Conservation (phyloP, 257 asterid genomes). For the Asclepias syriaca region DNA sequence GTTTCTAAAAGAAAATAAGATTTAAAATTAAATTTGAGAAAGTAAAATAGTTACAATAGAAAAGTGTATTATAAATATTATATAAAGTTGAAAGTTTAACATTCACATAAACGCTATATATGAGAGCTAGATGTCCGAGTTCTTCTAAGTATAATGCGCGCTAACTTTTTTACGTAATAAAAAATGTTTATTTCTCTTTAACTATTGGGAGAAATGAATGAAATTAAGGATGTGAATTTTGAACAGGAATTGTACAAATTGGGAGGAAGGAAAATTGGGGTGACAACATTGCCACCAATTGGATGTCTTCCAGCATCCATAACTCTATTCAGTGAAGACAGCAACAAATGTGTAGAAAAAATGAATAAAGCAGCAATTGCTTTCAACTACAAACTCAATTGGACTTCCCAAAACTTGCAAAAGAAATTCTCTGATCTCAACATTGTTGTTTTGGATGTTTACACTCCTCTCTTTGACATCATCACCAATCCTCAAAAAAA, state of each 20-base stretch:
- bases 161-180: too few species aligned
- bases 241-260: conserved; percentile 37
- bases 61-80: too few species aligned
- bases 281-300: conserved; percentile 78
- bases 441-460: conserved; percentile 66
- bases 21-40: too few species aligned
- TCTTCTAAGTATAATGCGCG: too few species aligned
- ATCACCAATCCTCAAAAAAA: conserved; percentile 58
- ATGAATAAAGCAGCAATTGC: conserved; percentile 58
- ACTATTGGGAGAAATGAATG: too few species aligned
- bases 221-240: not conserved
- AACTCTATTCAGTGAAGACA: conserved; percentile 70
- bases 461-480: conserved; percentile 57
- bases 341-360: conserved; percentile 55
- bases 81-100: too few species aligned
- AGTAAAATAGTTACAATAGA: too few species aligned
- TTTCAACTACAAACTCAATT: conserved; percentile 65
- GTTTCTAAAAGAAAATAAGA: too few species aligned
- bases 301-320: conserved; percentile 81
- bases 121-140: too few species aligned
- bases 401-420: conserved; percentile 56
- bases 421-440: conserved; percentile 46
- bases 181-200: too few species aligned
- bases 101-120: too few species aligned
- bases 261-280: conserved; percentile 90